Evolutionary conservation across 495 filamentous ascomycete species (phyloP), one percentile per base, ranked within the genome.

Genomic region (Penicillium roqueforti): DNA sequence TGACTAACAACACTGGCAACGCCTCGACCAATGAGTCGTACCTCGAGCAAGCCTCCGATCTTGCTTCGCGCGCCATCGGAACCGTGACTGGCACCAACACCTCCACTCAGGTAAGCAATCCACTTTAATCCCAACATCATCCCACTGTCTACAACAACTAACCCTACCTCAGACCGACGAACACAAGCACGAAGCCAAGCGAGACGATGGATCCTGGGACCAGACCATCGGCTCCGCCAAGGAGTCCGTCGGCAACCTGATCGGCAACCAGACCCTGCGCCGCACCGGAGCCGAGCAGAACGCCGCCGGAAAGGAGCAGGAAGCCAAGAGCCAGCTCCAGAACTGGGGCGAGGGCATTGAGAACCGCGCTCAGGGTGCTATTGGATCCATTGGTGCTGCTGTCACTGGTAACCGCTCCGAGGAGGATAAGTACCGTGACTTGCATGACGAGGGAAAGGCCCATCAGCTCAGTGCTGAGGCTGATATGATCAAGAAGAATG

Each of bases 401-500:
- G 51, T 95, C 8, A 86, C 82, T 6, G 91, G 92, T 20, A 86
- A 97, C 65, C 66, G 73, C 6, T 72, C 73, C 28, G 80, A 80
- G 39, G 76, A 95, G 75, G 54, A 68, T 62, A 74, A 81, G 58
- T 82, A 79, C 44, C 75, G 84, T 68, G 63, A 80, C 41, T 76
- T 86, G 66, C 92, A 95, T 60, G 92, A 95, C 65, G 70, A 80
- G 59, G 92, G 92, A 31, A 97, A 96, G 82, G 91, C 87, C 22
- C 76, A 80, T 65, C 87, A 95, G 77, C 78, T 92, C 11, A 86
- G 92, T 48, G 92, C 85, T 10, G 92, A 96, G 81, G 71, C 74
- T 22, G 92, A 96, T 67, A 82, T 96, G 51, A 69, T 83, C 60
- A 91, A 89, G 81, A 79, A 87, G 74, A 68, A 58, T 64, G 65